Evolutionary conservation across 495 filamentous ascomycete species (phyloP).

Genomic region (Lasiosphaeria ovina): DNA sequence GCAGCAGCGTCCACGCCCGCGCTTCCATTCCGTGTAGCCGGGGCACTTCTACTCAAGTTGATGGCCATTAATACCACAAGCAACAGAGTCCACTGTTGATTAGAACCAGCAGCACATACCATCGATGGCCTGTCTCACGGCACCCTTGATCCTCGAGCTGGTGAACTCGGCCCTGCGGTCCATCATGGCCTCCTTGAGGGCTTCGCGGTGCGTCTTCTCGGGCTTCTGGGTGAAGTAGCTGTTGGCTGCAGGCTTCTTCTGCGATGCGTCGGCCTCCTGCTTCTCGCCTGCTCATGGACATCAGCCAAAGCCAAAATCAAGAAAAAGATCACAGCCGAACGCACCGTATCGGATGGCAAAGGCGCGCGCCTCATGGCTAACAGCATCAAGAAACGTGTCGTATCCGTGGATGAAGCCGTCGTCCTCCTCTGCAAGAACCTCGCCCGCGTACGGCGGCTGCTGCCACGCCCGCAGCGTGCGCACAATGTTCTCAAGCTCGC

Average conservation of each 20-base stretch:
- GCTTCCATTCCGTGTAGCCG: background rate
- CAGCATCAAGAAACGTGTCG: slow-evolving; percentile 17
- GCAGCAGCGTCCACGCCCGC: slow-evolving; percentile 6
- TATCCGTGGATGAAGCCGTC: background rate
- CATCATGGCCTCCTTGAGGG: background rate
- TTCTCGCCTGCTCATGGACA: background rate
- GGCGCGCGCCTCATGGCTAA: slow-evolving; percentile 14
- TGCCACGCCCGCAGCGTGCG: slow-evolving; percentile 10
- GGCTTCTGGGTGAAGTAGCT: background rate
- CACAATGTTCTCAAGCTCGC: slow-evolving; percentile 16
- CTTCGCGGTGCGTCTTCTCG: background rate
- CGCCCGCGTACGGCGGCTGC: slow-evolving; percentile 1
- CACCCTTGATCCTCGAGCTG: background rate
- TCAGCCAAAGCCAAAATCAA: background rate
- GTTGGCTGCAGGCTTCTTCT: background rate
- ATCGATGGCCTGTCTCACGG: slow-evolving; percentile 3
- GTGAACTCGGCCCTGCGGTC: slow-evolving; percentile 5
- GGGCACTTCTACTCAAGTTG: too few relatives aligned
- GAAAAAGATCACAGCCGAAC: slow-evolving; percentile 1
- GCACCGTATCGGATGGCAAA: slow-evolving; percentile 4
- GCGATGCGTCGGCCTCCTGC: background rate
- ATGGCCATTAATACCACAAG: too few relatives aligned
- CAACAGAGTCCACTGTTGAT: too few relatives aligned
- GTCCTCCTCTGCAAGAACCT: background rate
- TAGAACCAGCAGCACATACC: background rate